phyloP scores from a whole-genome alignment of 2,329 filamentous ascomycete genomes.

The Drechslerella dactyloides region DNA sequence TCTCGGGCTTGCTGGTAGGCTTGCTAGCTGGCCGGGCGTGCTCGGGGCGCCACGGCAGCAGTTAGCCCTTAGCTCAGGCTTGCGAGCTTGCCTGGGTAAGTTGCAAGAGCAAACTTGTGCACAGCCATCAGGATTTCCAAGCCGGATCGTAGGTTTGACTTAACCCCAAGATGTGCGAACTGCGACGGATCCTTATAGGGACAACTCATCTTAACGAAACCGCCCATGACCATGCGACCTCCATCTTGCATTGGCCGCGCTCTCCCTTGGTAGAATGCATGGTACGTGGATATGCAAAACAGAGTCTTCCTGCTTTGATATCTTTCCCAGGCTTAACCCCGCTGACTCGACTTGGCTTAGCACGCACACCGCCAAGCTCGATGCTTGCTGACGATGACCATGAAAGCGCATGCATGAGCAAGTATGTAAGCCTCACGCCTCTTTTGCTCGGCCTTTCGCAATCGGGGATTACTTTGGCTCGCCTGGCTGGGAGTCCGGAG shows the following conservation, averaged over 20 bases:
- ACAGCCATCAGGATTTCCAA: slow-evolving; percentile 39
- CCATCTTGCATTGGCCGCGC: slow-evolving; percentile 1
- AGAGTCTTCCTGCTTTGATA: slow-evolving; percentile 15
- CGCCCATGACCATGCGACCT: slow-evolving; percentile 36
- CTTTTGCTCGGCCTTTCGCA: slow-evolving; percentile 44
- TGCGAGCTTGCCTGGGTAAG: no score
- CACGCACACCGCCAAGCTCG: no score
- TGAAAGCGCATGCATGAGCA: slow-evolving; percentile 29
- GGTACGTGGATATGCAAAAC: background rate
- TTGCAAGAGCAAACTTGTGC: slow-evolving; percentile 5
- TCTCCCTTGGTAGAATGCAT: background rate
- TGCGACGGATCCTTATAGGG: slow-evolving; percentile 50
- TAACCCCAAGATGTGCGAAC: slow-evolving; percentile 37
- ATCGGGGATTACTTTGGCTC: slow-evolving; percentile 36
- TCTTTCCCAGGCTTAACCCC: slow-evolving; percentile 35
- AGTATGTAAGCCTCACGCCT: slow-evolving; percentile 36
- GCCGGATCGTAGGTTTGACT: background rate
- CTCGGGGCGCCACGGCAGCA: background rate
- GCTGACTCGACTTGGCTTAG: slow-evolving; percentile 15
- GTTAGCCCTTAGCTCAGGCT: background rate
- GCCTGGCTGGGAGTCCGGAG: slow-evolving; percentile 25
- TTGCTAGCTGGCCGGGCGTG: background rate
- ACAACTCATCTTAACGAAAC: slow-evolving; percentile 28
- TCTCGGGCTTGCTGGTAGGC: background rate
- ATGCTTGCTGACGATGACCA: slow-evolving; percentile 23